These are phyloP conservation scores for Pichia deserticola DNA, from an alignment of 805 yeast genomes.

Conservation along the genomic window DNA sequence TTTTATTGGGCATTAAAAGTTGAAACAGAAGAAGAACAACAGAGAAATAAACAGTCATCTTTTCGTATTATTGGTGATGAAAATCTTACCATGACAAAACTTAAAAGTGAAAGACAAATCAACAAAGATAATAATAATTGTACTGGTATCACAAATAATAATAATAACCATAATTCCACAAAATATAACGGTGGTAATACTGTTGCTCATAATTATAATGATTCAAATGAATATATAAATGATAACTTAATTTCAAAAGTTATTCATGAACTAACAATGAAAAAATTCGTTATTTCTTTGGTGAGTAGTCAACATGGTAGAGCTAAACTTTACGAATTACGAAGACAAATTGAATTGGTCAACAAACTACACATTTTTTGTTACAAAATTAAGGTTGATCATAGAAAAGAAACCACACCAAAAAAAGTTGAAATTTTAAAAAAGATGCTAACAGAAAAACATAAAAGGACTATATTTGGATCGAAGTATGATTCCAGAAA, in stretches of 20 bases:
- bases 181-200: too few relatives aligned
- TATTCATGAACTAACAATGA: slow-evolving; percentile 23
- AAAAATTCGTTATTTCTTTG: slow-evolving; percentile 23
- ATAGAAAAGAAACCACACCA: slow-evolving; percentile 65
- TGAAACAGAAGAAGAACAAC: slow-evolving; percentile 62
- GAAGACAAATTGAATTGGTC: slow-evolving; percentile 61
- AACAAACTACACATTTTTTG: slow-evolving; percentile 59
- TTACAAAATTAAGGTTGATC: slow-evolving; percentile 46
- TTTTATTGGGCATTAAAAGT: slow-evolving; percentile 91
- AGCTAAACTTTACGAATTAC: slow-evolving; percentile 23
- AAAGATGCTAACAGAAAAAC: slow-evolving; percentile 45
- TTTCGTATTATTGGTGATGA: not conserved
- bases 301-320: slow-evolving; percentile 20
- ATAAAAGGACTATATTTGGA: slow-evolving; percentile 29
- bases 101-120: not conserved
- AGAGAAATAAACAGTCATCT: slow-evolving; percentile 12
- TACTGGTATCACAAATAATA: not conserved
- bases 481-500: slow-evolving; percentile 8
- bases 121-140: not conserved
- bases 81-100: not conserved
- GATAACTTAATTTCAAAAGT: not conserved
- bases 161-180: not conserved
- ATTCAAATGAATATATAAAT: not conserved
- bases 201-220: not conserved
- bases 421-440: slow-evolving; percentile 66